Conservation (phyloP, 164 flowering plant genomes). For the Vitis labrusca region DNA sequence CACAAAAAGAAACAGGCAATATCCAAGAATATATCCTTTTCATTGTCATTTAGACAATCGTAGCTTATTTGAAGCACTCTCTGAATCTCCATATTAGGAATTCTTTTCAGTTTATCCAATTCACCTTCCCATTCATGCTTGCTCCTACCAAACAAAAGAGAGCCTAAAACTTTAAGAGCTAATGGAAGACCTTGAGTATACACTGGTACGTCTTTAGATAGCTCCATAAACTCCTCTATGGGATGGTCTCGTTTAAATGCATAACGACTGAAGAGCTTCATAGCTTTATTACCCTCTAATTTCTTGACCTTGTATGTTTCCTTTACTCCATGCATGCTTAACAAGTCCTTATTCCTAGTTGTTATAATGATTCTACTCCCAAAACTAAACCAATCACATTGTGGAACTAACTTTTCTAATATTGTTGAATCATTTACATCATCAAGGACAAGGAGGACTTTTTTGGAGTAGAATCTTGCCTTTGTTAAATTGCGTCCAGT, state of each 20-base stretch:
- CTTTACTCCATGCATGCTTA: not conserved
- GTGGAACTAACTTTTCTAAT: not conserved
- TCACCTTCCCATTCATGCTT: conserved; percentile 3
- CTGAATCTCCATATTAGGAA: not conserved
- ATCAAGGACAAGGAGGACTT: conserved; percentile 5
- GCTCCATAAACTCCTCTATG: not conserved
- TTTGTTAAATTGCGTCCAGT: not conserved
- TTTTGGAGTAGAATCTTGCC: not conserved
- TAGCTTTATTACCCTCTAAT: not conserved
- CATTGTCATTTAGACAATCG: not conserved
- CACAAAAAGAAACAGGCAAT: too few relatives aligned
- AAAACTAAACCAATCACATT: not conserved
- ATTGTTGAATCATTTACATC: not conserved
- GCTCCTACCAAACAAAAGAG: not conserved
- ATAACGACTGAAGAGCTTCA: conserved; percentile 8
- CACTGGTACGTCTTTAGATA: not conserved
- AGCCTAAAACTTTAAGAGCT: conserved; percentile 11
- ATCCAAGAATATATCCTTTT: not conserved
- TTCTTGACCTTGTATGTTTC: not conserved
- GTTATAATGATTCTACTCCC: conserved; percentile 20
- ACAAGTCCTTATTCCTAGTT: not conserved
- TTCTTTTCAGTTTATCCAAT: not conserved
- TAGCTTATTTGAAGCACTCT: not conserved
- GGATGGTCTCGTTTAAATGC: conserved; percentile 7
- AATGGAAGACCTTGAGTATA: conserved; percentile 1